Conservation (phyloP, 306 rosid genomes). For the Vigna hirtella region DNA sequence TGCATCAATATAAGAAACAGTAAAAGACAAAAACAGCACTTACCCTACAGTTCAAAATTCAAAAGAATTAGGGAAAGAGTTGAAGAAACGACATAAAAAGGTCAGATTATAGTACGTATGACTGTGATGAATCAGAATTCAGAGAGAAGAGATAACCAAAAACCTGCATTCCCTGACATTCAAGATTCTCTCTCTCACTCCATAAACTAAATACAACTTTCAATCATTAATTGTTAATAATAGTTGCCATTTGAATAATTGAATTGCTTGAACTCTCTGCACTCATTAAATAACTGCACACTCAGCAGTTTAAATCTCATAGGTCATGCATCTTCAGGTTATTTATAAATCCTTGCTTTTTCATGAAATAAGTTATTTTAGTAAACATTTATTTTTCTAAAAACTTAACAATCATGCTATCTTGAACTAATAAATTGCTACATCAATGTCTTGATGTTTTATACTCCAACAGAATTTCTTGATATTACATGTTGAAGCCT, state of each 20-base stretch:
- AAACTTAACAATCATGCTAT: neutral
- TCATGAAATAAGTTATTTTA: neutral
- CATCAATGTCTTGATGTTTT: too few species aligned
- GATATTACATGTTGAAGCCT: too few species aligned
- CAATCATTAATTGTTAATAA: conserved; percentile 47
- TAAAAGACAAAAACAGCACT: neutral
- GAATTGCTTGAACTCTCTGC: conserved; percentile 5
- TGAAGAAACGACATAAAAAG: neutral
- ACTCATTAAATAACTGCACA: neutral
- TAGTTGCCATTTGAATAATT: neutral
- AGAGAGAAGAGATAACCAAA: neutral
- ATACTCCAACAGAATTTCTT: too few species aligned
- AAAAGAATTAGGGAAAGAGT: neutral
- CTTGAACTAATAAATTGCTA: neutral
- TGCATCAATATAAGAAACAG: neutral
- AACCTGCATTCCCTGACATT: conserved; percentile 21
- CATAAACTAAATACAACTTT: conserved; percentile 44
- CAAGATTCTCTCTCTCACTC: conserved; percentile 21
- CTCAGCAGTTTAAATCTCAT: neutral
- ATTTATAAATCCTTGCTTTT: neutral
- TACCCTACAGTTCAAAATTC: conserved; percentile 12
- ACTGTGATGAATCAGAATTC: neutral
- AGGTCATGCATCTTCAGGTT: neutral
- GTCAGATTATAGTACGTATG: conserved; percentile 25
- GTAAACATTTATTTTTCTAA: neutral